Base-by-base conservation (phyloP, 306 rosid genomes). In the Gynostemma pentaphyllum region DNA sequence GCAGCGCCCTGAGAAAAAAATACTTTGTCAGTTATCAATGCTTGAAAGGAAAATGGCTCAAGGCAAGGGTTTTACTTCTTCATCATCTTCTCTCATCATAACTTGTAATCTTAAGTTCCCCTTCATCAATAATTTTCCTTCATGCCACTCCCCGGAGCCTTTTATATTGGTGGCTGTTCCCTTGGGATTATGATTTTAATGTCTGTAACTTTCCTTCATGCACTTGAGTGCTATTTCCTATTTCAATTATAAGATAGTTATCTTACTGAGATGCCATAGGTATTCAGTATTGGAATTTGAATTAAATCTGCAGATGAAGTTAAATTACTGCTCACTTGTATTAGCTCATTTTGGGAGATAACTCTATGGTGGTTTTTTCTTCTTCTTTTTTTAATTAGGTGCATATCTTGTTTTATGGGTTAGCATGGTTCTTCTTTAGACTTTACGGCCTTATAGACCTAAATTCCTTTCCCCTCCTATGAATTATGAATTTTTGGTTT, bases 31-130 rank as follows among this genome's bases (percentile, higher is more conserved):
- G 29, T 82, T 92, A 49, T 92, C 98, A 44, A 92, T 92, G 96
- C 98, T 88, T 47, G 87, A 85, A 74, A 86, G 98, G 76, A 88
- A 64, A 79, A 88, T 92, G 82, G 88, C 95, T 72, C 96, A 88
- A 81, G 96, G 98, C 75, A 74, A 67, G 78, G 68, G 65, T 51
- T 32, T 23, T 34, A 69, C 52, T 23, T 15, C 39, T 14, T 65
- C 16, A 3, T 48, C 55, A 0, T 48, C 52, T 49, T 61, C 49
- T 54, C 28, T 26, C 28, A 10, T 21, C 42, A 28, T 52, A 18
- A 27, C 44, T 49, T 41, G 7, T 9, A 54, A 14, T 57, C 14
- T 2, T 32, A 54, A 28, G 9, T 26, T 56, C 9, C 42, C 62
- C 24, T 34, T n/a, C n/a, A n/a, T n/a, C n/a, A n/a, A n/a, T n/a